phyloP scores from a whole-genome alignment of 208 protist genomes.

The Leishmania turanica region DNA sequence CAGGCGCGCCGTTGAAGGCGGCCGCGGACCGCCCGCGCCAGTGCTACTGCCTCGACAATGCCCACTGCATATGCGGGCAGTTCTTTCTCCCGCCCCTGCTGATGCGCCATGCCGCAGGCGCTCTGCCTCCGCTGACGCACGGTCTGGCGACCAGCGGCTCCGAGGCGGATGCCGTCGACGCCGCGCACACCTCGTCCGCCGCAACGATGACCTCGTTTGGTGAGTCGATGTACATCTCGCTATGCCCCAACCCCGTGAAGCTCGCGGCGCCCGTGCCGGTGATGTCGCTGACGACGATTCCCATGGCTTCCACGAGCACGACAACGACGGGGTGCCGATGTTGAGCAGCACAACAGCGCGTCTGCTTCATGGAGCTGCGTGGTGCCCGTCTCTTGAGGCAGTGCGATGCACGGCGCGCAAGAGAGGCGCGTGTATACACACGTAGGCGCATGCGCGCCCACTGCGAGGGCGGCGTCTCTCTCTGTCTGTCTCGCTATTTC shows the following conservation, averaged over 20 bases:
- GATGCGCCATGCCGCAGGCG: background rate
- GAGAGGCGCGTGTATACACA: background rate
- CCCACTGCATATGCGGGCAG: conserved; percentile 21
- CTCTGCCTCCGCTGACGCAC: background rate
- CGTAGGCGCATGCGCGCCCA: too few species aligned
- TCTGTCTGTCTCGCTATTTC: background rate
- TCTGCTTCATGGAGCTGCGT: background rate
- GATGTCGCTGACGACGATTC: conserved; percentile 3
- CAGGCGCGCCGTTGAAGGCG: conserved; percentile 3
- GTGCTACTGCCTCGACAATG: conserved; percentile 34
- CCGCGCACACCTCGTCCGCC: background rate
- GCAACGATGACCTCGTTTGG: background rate
- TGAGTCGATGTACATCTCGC: conserved; percentile 2
- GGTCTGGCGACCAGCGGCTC: conserved; percentile 5
- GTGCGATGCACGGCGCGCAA: background rate
- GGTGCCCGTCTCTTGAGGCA: background rate
- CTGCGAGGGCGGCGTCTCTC: background rate
- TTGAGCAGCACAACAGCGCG: background rate
- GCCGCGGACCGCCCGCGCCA: background rate
- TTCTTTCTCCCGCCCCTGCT: conserved; percentile 24
- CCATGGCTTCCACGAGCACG: background rate
- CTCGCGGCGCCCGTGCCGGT: conserved; percentile 8
- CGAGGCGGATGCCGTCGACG: background rate
- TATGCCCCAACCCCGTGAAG: conserved; percentile 4
- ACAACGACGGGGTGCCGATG: background rate